Percentiles rank a stretch among this genome's conserved stretches.
These are phyloP conservation scores for Ascochyta pisi DNA, from an alignment of 2,329 filamentous ascomycete genomes.

Conservation along the genomic window DNA sequence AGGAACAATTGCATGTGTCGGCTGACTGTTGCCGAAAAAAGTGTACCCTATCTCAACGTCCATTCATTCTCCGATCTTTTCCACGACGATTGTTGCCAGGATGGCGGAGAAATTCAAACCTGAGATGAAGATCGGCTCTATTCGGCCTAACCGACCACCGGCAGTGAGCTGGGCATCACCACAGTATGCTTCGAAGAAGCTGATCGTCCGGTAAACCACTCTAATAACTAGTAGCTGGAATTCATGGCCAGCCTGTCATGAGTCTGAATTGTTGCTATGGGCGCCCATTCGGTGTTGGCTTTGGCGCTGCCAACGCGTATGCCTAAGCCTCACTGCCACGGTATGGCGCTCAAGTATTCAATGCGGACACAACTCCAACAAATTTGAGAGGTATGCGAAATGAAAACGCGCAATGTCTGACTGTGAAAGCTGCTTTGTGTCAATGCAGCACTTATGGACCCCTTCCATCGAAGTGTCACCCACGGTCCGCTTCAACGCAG, in stretches of 20 bases:
- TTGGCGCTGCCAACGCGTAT: not conserved
- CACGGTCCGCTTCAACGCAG: not conserved
- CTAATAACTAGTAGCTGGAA: too few relatives aligned
- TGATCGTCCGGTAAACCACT: not conserved
- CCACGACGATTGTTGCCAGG: too few relatives aligned
- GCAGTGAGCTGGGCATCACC: constrained; percentile 1
- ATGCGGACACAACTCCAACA: not conserved
- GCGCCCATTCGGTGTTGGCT: not conserved
- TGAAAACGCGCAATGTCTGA: not conserved
- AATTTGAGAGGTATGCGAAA: not conserved
- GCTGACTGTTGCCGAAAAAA: not conserved
- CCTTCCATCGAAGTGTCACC: not conserved
- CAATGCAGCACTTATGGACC: constrained; percentile 3
- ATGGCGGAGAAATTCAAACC: too few relatives aligned
- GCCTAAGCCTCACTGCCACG: not conserved
- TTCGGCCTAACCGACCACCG: not conserved
- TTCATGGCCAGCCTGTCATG: too few relatives aligned
- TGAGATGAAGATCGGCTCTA: constrained; percentile 2
- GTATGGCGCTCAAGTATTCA: not conserved
- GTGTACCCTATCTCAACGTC: not conserved
- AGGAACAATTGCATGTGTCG: not conserved
- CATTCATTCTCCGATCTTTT: not conserved
- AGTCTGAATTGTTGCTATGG: not conserved
- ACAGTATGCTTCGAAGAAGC: not conserved
- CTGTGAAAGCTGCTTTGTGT: not conserved